A percentile compares a stretch with the other conserved stretches of the same genome.
phyloP scores from a whole-genome alignment of 768 basidiomycete species.

The Suillus plorans region DNA sequence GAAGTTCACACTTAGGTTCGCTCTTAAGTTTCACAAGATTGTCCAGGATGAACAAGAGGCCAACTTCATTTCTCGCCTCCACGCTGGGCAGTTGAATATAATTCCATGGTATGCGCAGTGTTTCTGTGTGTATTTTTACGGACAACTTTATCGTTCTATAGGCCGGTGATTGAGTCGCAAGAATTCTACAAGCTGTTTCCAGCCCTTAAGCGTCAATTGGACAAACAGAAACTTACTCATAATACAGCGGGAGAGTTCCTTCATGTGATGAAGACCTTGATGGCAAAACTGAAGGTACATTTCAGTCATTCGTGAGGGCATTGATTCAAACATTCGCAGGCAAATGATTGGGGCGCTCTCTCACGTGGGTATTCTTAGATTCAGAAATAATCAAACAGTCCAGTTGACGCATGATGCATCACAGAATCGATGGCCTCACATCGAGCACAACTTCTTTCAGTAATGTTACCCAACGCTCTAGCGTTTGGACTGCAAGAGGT shows the following conservation, averaged over 20 bases:
- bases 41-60: constrained; percentile 59
- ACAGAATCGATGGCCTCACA: constrained; percentile 50
- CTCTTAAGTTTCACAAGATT: constrained; percentile 58
- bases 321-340: constrained; percentile 29
- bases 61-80: constrained; percentile 63
- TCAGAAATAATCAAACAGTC: not conserved
- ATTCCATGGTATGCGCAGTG: constrained; percentile 49
- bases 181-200: constrained; percentile 60
- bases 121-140: too few relatives aligned
- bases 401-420: not conserved
- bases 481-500: constrained; percentile 46
- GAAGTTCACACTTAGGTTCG: constrained; percentile 39
- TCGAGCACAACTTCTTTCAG: constrained; percentile 42
- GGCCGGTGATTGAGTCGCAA: constrained; percentile 60
- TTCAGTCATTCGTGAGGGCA: not conserved
- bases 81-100: constrained; percentile 53
- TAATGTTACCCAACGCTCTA: constrained; percentile 47
- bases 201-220: constrained; percentile 44
- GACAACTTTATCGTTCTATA: not conserved
- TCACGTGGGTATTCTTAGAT: constrained; percentile 44
- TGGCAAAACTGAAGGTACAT: constrained; percentile 64
- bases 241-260: constrained; percentile 53
- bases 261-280: constrained; percentile 56
- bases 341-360: constrained; percentile 64
- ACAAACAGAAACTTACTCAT: constrained; percentile 50